Evolutionary conservation across 2,329 filamentous ascomycete species (phyloP).

Genomic region (Dothideomycetidae sp.): DNA sequence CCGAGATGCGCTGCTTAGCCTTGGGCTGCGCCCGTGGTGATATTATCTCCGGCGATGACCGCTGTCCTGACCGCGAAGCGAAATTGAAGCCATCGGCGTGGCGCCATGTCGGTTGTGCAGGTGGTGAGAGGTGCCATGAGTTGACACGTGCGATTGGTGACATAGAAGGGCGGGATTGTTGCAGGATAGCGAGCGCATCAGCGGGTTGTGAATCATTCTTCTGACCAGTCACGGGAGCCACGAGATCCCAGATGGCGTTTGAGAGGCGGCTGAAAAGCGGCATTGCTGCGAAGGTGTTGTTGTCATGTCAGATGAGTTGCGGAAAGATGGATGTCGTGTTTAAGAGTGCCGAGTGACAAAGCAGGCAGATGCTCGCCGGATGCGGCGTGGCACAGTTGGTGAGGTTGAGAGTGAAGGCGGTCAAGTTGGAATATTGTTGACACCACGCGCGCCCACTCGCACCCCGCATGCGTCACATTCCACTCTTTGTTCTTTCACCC

Average conservation of each 20-base stretch:
- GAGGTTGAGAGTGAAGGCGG: too few species aligned
- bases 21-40: too few species aligned
- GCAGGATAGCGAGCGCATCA: background rate
- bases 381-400: too few species aligned
- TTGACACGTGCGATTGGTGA: background rate
- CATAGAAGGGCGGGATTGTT: background rate
- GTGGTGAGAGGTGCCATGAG: background rate
- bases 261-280: constrained; percentile 4
- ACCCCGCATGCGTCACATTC: too few species aligned
- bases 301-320: background rate
- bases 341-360: too few species aligned
- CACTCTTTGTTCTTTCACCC: too few species aligned
- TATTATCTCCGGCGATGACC: too few species aligned
- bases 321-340: background rate
- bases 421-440: too few species aligned
- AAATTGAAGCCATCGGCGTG: background rate
- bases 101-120: background rate
- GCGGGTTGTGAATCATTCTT: constrained; percentile 1
- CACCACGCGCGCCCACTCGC: too few species aligned
- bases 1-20: background rate
- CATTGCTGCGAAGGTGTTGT: background rate
- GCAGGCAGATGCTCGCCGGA: too few species aligned
- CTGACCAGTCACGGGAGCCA: constrained; percentile 1
- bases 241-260: constrained; percentile 2
- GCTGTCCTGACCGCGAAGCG: too few species aligned